phyloP scores from a whole-genome alignment of 176 grass and related monocot species.

The Hsuehochloa calcarea region DNA sequence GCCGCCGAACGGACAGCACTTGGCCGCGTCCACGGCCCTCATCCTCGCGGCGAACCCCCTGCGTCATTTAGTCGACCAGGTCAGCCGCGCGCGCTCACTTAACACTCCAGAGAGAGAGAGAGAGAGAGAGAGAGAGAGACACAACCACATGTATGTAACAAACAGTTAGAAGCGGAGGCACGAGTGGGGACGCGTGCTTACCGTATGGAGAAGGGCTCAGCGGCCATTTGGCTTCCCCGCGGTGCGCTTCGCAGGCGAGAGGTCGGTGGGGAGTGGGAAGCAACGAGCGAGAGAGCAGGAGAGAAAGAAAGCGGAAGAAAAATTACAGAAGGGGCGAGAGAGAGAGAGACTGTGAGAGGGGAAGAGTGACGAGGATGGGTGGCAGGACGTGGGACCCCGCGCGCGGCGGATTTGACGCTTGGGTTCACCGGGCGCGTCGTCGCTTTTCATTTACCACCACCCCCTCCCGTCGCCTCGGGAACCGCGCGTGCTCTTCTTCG shows the following conservation, averaged over 20 bases:
- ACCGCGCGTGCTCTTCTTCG: constrained; percentile 8
- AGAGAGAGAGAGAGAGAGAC: not conserved
- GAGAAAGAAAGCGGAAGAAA: not conserved
- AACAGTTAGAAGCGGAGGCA: not conserved
- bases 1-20: constrained; percentile 33
- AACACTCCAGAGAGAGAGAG: not conserved
- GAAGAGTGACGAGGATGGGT: not conserved
- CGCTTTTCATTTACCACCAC: constrained; percentile 1
- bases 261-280: not conserved
- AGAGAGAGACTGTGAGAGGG: too few relatives aligned
- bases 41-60: constrained; percentile 41
- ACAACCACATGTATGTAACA: not conserved
- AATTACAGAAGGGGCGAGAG: not conserved
- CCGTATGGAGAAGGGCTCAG: constrained; percentile 53
- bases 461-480: not conserved
- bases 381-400: not conserved
- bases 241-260: constrained; percentile 11
- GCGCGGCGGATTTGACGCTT: constrained; percentile 28
- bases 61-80: constrained; percentile 14
- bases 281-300: not conserved
- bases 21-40: constrained; percentile 40
- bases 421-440: not conserved
- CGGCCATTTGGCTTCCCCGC: constrained; percentile 27
- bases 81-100: not conserved
- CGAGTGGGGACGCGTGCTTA: constrained; percentile 6